Evolutionary conservation across 2,329 filamentous ascomycete species (phyloP), one percentile per base, ranked within the genome.

Genomic region (Pseudogymnoascus verrucosus): DNA sequence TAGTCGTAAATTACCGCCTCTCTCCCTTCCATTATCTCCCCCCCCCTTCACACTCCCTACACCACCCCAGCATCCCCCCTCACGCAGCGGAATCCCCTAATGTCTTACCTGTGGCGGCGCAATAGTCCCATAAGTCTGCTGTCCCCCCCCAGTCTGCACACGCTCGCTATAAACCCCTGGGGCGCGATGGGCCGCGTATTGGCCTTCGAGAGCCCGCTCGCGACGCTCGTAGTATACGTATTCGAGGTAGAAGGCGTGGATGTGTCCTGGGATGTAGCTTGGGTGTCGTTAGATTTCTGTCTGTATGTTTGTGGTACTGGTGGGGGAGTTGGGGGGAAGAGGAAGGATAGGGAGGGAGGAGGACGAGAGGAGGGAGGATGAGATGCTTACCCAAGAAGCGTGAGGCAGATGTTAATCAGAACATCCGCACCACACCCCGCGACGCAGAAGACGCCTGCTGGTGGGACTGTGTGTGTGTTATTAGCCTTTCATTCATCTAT

Each of bases 171-270:
- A 93, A 16, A 93, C 83, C 28, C 88, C 88, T 0, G 89, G 85
- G 1, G 88, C 88, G 1, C 79, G 81, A 7, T 76, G 71, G 3
- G 79, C 77, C 19, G 81, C 77, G 65, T 80, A 80, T 10, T 80
- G 78, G 4, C 89, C 89, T 36, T 82, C 78, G 54, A 80, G 76
- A 1, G 82, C 80, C 72, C 87, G 83, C 69, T 90, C 86, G 62
- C 81, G 82, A 40, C 88, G 88, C 70, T 90, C 84, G 75, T 88
- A 93, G 78, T 93, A 96, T 66, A 96, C 80, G 74, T 92, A 96
- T 76, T 92, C 86, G 64, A 74, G 64, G 62, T 74, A 74, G 68
- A 74, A 73, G 37, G 73, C 73, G 64, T 74, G 73, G 60, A 74
- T 70, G 42, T 73, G 71, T 36, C 73, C 73, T 2, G 73, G 73